phyloP scores from a whole-genome alignment of 306 rosid genomes.

The Vicia faba region DNA sequence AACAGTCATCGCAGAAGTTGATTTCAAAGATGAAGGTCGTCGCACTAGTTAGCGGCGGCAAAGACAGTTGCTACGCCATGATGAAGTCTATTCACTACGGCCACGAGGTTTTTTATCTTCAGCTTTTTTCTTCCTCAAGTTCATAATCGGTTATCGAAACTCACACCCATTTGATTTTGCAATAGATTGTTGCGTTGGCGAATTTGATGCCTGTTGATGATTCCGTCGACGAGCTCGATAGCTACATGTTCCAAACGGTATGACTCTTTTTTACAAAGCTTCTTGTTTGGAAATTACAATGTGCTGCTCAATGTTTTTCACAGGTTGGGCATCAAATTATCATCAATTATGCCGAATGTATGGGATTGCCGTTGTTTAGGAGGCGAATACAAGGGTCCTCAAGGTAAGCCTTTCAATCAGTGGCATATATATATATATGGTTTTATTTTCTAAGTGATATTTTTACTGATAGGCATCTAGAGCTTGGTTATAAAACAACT shows the following conservation, averaged over 20 bases:
- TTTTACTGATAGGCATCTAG: conserved; percentile 53
- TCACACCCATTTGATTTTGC: background rate
- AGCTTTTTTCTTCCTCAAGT: background rate
- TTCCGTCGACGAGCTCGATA: conserved; percentile 89
- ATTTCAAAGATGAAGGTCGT: conserved; percentile 76
- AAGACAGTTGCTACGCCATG: conserved; percentile 95
- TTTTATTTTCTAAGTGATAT: conserved; percentile 34
- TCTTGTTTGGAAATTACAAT: conserved; percentile 19
- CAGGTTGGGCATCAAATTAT: conserved; percentile 99
- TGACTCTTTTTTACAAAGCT: conserved; percentile 1
- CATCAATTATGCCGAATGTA: conserved; percentile 85
- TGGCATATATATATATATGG: conserved; percentile 10
- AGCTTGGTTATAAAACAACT: conserved; percentile 80
- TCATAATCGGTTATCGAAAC: background rate
- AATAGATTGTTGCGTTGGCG: conserved; percentile 92
- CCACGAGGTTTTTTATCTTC: conserved; percentile 69
- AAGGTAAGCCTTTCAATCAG: conserved; percentile 66
- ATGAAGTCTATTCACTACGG: conserved; percentile 78
- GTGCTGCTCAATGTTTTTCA: conserved; percentile 36
- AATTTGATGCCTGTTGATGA: conserved; percentile 92
- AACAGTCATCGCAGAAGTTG: no score
- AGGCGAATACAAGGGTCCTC: conserved; percentile 91
- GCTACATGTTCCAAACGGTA: conserved; percentile 97
- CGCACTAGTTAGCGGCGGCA: conserved; percentile 93
- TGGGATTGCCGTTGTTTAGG: conserved; percentile 94